phyloP scores from a whole-genome alignment of 768 basidiomycete species.

The Neoboletus subvelutipes region DNA sequence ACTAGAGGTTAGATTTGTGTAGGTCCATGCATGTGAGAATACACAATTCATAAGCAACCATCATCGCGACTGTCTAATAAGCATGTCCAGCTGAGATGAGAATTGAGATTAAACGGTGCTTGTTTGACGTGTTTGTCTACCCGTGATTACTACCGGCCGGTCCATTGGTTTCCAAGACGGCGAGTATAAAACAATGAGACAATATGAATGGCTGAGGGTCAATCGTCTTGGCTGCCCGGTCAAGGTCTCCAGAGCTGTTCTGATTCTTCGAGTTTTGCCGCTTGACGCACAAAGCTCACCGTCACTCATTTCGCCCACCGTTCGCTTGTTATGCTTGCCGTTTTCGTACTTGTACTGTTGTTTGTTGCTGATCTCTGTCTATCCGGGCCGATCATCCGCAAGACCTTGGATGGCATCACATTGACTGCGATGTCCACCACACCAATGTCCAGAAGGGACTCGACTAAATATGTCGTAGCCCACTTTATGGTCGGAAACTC shows the following conservation, averaged over 20 bases:
- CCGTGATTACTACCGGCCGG: no score
- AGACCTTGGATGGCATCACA: neutral
- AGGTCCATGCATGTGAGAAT: neutral
- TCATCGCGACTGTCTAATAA: neutral
- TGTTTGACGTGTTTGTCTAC: neutral
- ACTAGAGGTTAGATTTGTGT: constrained; percentile 3
- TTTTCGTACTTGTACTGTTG: constrained; percentile 14
- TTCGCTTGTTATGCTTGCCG: constrained; percentile 20
- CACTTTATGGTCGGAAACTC: constrained; percentile 68
- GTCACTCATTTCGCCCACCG: constrained; percentile 16
- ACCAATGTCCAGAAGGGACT: constrained; percentile 13
- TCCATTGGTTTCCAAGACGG: constrained; percentile 9
- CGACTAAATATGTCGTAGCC: constrained; percentile 49
- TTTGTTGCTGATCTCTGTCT: constrained; percentile 5
- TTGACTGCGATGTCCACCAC: neutral
- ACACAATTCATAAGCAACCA: neutral
- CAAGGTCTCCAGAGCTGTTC: neutral
- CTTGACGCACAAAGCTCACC: constrained; percentile 16
- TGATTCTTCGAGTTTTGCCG: constrained; percentile 3
- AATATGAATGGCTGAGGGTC: neutral
- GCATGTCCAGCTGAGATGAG: neutral
- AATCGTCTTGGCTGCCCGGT: neutral
- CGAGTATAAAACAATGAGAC: constrained; percentile 11
- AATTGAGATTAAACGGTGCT: neutral
- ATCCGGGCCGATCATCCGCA: constrained; percentile 17